phyloP scores from a whole-genome alignment of 148 eudicot species.

The Cornus controversa region DNA sequence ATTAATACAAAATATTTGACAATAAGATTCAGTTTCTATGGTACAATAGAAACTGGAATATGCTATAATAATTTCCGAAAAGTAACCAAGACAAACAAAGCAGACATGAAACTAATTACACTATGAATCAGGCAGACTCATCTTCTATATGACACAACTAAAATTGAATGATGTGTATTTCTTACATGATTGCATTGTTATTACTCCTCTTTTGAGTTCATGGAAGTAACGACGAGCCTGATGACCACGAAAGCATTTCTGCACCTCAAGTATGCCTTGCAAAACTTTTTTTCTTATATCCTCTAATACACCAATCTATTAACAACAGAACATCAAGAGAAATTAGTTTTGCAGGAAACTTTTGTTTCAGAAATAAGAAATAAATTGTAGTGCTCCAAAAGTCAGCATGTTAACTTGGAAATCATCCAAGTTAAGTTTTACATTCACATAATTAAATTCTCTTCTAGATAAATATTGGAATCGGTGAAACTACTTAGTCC shows the following conservation, averaged over 20 bases:
- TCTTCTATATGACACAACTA: constrained; percentile 1
- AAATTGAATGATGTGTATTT: constrained; percentile 5
- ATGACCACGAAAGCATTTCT: constrained; percentile 62
- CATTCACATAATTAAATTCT: neutral
- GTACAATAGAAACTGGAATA: neutral
- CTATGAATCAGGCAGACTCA: neutral
- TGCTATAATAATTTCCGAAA: neutral
- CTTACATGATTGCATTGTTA: constrained; percentile 75
- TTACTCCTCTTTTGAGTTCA: constrained; percentile 55
- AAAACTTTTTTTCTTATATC: constrained; percentile 60
- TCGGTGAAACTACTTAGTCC: constrained; percentile 1
- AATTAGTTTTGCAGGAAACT: neutral
- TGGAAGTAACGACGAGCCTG: constrained; percentile 54
- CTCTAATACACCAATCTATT: constrained; percentile 68
- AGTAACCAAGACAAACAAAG: neutral
- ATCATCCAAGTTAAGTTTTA: neutral
- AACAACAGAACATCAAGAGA: constrained; percentile 14
- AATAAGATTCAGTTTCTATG: neutral
- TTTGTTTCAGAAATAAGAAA: neutral
- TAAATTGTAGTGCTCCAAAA: neutral
- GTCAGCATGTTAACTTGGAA: neutral
- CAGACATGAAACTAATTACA: neutral
- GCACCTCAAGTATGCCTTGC: constrained; percentile 65
- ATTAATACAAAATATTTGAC: too few species aligned
- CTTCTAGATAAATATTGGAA: neutral